Evolutionary conservation across 1,284 basidiomycete genomes (phyloP).

Genomic region (Cutaneotrichosporon cyanovorans): DNA sequence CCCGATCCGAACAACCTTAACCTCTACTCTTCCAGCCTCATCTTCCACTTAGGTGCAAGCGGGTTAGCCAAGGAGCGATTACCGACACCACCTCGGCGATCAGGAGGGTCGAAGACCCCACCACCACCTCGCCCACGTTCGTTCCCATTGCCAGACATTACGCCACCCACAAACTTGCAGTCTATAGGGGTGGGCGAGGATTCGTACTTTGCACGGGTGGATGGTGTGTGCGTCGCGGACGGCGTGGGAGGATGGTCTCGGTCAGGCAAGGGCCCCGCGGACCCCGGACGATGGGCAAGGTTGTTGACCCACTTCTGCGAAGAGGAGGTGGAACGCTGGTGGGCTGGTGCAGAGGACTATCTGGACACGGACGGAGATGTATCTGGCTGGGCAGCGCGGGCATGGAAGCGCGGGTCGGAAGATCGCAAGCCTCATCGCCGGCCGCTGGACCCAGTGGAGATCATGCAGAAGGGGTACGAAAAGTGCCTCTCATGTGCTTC

Average conservation of each 20-base stretch:
- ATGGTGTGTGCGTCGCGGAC: constrained; percentile 46
- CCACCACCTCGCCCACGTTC: constrained; percentile 31
- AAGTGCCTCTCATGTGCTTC: constrained; percentile 48
- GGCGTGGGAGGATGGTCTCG: constrained; percentile 46
- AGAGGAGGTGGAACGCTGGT: constrained; percentile 36
- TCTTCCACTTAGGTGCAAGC: constrained; percentile 37
- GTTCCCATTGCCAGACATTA: constrained; percentile 32
- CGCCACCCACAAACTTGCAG: constrained; percentile 20
- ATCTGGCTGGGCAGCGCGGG: constrained; percentile 17
- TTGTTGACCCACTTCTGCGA: constrained; percentile 45
- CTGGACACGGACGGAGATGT: constrained; percentile 11
- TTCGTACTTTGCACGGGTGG: constrained; percentile 41
- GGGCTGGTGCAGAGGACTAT: constrained; percentile 35
- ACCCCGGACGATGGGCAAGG: constrained; percentile 40
- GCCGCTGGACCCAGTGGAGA: constrained; percentile 51
- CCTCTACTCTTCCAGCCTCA: constrained; percentile 29
- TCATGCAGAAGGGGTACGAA: constrained; percentile 55
- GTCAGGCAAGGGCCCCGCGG: constrained; percentile 32
- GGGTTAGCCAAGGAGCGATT: constrained; percentile 35
- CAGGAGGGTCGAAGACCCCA: constrained; percentile 6
- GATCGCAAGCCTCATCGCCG: constrained; percentile 9
- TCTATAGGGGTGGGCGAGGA: constrained; percentile 43
- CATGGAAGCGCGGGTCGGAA: constrained; percentile 13
- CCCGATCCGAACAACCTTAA: constrained; percentile 17
- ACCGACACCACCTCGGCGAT: constrained; percentile 10